Evolutionary conservation across 768 basidiomycete genomes (phyloP).

Genomic region (Coprinopsis marcescibilis): DNA sequence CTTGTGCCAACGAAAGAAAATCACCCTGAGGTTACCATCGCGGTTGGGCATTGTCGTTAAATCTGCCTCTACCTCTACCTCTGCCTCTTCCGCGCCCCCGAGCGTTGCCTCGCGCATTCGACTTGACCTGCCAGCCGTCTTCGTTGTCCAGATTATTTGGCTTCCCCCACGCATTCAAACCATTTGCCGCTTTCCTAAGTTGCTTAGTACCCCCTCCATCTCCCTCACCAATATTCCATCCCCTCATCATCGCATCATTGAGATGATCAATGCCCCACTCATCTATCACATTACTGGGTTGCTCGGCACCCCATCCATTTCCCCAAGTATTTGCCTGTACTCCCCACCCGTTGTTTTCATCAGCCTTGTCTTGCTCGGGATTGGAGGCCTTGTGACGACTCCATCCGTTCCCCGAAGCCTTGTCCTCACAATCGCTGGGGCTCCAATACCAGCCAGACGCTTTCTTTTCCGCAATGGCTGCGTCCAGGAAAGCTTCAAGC

Average conservation of each 20-base stretch:
- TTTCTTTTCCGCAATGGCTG: slow-evolving; percentile 6
- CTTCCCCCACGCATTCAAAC: too few species aligned
- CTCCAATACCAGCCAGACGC: slow-evolving; percentile 9
- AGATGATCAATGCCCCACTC: too few species aligned
- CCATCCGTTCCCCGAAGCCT: slow-evolving; percentile 6
- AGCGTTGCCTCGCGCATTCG: too few species aligned
- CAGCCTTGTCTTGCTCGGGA: too few species aligned
- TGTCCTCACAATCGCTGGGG: neutral
- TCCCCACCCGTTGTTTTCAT: slow-evolving; percentile 1
- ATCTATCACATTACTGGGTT: too few species aligned
- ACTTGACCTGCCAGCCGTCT: too few species aligned
- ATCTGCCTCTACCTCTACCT: neutral
- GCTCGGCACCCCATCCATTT: too few species aligned
- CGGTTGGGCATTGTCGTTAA: too few species aligned
- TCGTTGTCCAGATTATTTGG: too few species aligned
- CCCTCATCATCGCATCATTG: neutral
- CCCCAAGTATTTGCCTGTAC: neutral
- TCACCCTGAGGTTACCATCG: too few species aligned
- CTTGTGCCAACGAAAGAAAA: too few species aligned
- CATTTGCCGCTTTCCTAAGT: too few species aligned
- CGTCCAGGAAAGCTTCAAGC: slow-evolving; percentile 11
- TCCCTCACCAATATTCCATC: neutral
- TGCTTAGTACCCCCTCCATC: neutral
- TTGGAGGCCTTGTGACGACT: slow-evolving; percentile 8
- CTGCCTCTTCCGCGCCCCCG: neutral